Evolutionary conservation across 176 grass and related monocot genomes (phyloP), one percentile per base, ranked within the genome.

Genomic region (Olyra latifolia): DNA sequence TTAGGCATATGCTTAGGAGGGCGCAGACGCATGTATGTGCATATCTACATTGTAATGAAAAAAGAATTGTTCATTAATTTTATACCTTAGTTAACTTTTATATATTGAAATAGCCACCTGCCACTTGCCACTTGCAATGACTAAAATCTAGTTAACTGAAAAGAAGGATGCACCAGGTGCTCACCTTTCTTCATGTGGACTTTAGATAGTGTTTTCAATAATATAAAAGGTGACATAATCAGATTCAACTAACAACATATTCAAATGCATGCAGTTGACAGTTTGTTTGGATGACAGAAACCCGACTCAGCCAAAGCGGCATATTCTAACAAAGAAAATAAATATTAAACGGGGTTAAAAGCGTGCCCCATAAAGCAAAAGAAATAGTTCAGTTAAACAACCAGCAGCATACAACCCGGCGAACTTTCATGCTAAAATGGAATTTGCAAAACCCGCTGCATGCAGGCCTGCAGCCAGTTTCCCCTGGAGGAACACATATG

Each of bases 141-240:
- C 62, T 25, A 20, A 9, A 61, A 62, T 52, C 5, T 84, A 55
- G 25, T 74, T 80, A 80, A 74, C 42, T 19, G 23, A 80, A 80
- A 39, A 77, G 44, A 62, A 22, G 59, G 50, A 58, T 76, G 82
- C 82, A 85, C 70, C 87, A 30, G 82, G 87, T 89, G 79, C 82
- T 74, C 54, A 80, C 2, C 82, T 89, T 89, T 89, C 54, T 52
- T 69, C 45, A 38, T 54, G 81, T 61, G 32, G 45, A 32, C 62
- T 89, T 89, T 89, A 47, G 24, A 10, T 76, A 23, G 62, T 80
- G 76, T 89, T 89, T 76, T 62, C 45, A 76, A 69, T 72, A 68
- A 60, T 53, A 38, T 48, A 32, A 80, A 84, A 84, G 81, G 61
- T 41, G 63, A 14, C 77, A 85, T 69, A 17, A 85, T 80, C 44